Evolutionary conservation across 2,329 filamentous ascomycete genomes (phyloP), one percentile per base, ranked within the genome.

Genomic region (Apiospora hydei): DNA sequence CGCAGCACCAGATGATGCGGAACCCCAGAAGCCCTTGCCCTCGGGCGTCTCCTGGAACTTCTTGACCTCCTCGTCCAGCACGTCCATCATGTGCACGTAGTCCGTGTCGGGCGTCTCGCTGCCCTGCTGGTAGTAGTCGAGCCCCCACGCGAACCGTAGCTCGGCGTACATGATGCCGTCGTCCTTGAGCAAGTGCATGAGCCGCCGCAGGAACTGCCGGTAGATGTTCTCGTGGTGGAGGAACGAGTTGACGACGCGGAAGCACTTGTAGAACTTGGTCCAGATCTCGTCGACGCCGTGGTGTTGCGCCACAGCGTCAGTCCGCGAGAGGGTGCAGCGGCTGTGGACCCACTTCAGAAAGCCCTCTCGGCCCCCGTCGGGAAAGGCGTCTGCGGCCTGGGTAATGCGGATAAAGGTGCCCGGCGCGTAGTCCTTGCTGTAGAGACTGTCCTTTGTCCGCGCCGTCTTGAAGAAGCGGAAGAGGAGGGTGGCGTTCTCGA

Each of bases 201-300:
- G 86, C 30, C 89, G 88, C 41, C 88, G 90, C 73, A 98, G 84
- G 78, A 94, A 97, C 24, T 86, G 85, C 34, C 94, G 90, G 83
- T 94, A 96, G 74, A 98, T 94, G 18, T 95, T 95, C 82, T 98
- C 96, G 82, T 98, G 98, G 82, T 93, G 93, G 68, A 98, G 87
- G 69, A 98, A 88, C 21, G 90, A 92, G 53, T 89, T 89, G 64
- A 96, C 87, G 4, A 96, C 89, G 3, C 87, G 83, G 82, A 98
- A 98, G 73, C 92, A 93, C 64, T 88, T 89, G 69, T 84, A 85
- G 82, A 98, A 97, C 79, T 96, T 95, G 34, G 86, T 84, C 95
- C 95, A 98, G 71, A 97, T 92, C 70, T 92, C 92, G 80, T 96
- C 92, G 21, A 95, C 87, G 3, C 95, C 94, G 77, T 95, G 92